Conservation (phyloP, 169 alveolate genomes). For the Plasmodium berghei region DNA sequence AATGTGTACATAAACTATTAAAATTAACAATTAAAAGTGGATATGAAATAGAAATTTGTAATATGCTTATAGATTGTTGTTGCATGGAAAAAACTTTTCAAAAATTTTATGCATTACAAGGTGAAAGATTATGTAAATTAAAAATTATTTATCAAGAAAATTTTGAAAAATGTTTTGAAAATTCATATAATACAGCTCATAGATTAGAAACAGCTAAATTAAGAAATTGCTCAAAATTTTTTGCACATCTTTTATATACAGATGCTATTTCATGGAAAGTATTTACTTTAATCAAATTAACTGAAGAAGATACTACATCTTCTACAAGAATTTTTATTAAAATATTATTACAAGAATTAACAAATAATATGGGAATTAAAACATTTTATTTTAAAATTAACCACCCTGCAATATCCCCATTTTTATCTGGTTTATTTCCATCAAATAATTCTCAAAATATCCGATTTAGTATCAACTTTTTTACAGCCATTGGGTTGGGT, state of each 20-base stretch:
- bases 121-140: conserved; percentile 96
- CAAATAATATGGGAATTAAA: conserved; percentile 90
- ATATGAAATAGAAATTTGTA: conserved; percentile 94
- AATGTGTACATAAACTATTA: conserved; percentile 97
- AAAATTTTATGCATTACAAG: conserved; percentile 95
- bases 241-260: conserved; percentile 95
- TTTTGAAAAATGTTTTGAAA: conserved; percentile 91
- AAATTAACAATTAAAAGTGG: conserved; percentile 95
- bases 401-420: conserved; percentile 90
- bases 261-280: conserved; percentile 89
- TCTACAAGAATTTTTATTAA: conserved; percentile 97
- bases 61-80: conserved; percentile 98
- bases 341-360: conserved; percentile 94
- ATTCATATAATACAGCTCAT: conserved; percentile 90
- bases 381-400: conserved; percentile 84
- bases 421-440: conserved; percentile 94
- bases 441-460: conserved; percentile 94
- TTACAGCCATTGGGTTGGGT: conserved; percentile 98
- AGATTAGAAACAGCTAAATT: conserved; percentile 97
- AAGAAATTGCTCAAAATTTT: conserved; percentile 97
- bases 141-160: conserved; percentile 93
- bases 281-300: conserved; percentile 91
- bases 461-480: conserved; percentile 97
- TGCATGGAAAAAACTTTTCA: conserved; percentile 99
- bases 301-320: conserved; percentile 98